Conservation (phyloP, 768 basidiomycete species). For the Mycena rebaudengoi region DNA sequence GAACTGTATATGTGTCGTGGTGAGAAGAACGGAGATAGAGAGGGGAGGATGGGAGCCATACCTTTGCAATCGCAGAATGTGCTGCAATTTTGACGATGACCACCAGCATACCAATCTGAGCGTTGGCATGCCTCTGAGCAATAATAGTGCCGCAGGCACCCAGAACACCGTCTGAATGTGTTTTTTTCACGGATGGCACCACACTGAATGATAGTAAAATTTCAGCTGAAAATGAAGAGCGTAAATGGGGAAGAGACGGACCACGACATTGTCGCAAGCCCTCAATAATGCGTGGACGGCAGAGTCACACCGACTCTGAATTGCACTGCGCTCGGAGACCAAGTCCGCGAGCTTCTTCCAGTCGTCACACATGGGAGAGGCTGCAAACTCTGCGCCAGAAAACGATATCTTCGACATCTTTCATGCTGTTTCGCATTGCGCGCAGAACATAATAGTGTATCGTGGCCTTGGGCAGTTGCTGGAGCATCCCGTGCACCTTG, state of each 20-base stretch:
- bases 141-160: slow-evolving; percentile 4
- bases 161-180: not conserved
- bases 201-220: not conserved
- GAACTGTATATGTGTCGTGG: not conserved
- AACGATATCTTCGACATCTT: not conserved
- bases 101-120: slow-evolving; percentile 3
- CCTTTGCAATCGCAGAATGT: not conserved
- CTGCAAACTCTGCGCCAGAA: slow-evolving; percentile 1
- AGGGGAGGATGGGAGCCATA: not conserved
- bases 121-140: slow-evolving; percentile 10
- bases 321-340: not conserved
- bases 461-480: not conserved
- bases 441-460: slow-evolving; percentile 10
- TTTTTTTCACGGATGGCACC: not conserved
- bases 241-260: not conserved
- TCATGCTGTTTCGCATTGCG: not conserved
- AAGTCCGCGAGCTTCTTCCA: not conserved
- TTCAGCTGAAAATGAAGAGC: not conserved
- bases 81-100: not conserved
- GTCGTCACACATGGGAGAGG: slow-evolving; percentile 1
- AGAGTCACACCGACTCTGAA: slow-evolving; percentile 1
- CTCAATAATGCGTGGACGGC: not conserved
- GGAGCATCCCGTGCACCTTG: not conserved
- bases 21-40: not conserved
- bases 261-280: slow-evolving; percentile 9